These are phyloP conservation scores for Trametes meyenii DNA, from an alignment of 768 basidiomycete genomes.

Conservation along the genomic window DNA sequence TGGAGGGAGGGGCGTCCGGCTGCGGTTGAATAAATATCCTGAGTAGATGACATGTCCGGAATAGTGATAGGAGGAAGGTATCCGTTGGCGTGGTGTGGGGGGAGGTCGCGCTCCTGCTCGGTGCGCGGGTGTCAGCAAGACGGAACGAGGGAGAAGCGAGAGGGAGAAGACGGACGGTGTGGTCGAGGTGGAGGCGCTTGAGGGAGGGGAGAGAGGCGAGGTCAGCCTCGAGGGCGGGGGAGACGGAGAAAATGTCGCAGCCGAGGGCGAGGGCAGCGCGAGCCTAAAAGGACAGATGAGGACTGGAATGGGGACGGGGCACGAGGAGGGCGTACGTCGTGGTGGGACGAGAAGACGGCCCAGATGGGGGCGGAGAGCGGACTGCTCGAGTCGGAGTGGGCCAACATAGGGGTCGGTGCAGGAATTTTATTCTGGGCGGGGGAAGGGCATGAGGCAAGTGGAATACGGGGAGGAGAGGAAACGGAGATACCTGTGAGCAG, in stretches of 20 bases:
- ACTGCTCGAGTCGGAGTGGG: neutral
- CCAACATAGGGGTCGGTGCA: constrained; percentile 5
- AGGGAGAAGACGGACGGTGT: constrained; percentile 2
- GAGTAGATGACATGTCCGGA: constrained; percentile 1
- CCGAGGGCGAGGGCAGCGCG: constrained; percentile 25
- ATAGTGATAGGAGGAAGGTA: constrained; percentile 7
- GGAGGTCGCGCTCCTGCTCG: constrained; percentile 8
- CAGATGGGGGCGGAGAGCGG: constrained; percentile 1
- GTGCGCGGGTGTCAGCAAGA: neutral
- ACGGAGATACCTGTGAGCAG: constrained; percentile 9
- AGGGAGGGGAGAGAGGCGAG: constrained; percentile 28
- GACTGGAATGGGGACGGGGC: neutral
- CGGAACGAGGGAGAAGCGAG: neutral
- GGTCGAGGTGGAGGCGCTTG: constrained; percentile 13
- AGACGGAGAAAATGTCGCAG: constrained; percentile 24
- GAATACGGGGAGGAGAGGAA: neutral
- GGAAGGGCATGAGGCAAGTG: neutral
- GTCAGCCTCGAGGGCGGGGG: constrained; percentile 31
- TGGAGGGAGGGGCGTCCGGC: neutral
- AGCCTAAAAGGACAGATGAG: constrained; percentile 23
- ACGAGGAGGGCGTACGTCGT: constrained; percentile 12
- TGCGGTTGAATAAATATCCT: constrained; percentile 6
- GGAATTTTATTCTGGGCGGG: constrained; percentile 9
- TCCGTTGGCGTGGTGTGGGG: constrained; percentile 1
- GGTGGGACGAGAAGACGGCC: constrained; percentile 15